Base-by-base conservation (phyloP, 2,329 filamentous ascomycete genomes). In the Dactylellina haptotyla region DNA sequence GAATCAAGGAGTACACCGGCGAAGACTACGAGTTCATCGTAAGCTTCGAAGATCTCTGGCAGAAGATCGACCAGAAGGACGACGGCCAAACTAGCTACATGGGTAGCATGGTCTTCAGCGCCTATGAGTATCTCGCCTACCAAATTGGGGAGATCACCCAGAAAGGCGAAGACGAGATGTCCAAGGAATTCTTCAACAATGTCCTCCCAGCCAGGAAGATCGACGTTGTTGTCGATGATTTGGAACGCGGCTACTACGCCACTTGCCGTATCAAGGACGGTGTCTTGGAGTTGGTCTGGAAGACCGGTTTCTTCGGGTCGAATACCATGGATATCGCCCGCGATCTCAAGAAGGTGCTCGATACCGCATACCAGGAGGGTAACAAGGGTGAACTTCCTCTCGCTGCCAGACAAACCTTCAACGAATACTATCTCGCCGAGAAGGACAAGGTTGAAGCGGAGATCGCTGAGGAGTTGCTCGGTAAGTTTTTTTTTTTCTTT, bases 401-500 rank as follows among this genome's bases (percentile, higher is more conserved):
- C 10, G 30, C 41, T 12, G 46, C 69, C 4, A 56, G 37, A 32
- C 48, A 61, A 37, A 23, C 23, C 0, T 62, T 58, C 23, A 16
- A 43, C 20, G 25, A 20, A 2, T 26, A 62, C 5, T 73, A 48
- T 20, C 1, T 53, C 23, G 39, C 9, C 0, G 62, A 66, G 61
- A 73, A 73, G 54, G 25, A 65, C 1, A 28, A 66, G 8, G 30
- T 73, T 8, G 56, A 61, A 8, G 39, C 9, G 1, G 30, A 53
- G 10, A 73, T 73, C 23, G 25, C 43, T 23, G 54, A 66, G 14
- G 45, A 66, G 39, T 45, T 73, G 61, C 69, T 73, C n/a, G 69
- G 69, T 73, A 26, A 48, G 59, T 59, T 25, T 39, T 14, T 32
- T 28, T n/a, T 6, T 14, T 12, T 23, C 9, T 6, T 16, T 18